Evolutionary conservation across 139 green algal species (phyloP), one percentile per base, ranked within the genome.

Genomic region (Nannochloris sp.): DNA sequence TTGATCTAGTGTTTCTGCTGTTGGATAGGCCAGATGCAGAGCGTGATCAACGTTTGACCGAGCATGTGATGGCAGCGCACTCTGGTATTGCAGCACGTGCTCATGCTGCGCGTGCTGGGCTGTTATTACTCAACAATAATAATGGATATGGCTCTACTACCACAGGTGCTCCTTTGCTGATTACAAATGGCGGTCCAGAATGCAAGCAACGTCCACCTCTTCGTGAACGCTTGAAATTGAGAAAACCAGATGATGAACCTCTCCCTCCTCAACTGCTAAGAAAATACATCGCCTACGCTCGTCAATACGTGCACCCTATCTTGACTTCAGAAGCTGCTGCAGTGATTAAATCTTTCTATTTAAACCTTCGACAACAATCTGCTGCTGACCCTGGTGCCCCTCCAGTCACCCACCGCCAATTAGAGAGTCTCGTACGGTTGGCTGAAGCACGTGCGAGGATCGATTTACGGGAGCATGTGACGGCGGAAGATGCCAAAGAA

Each of bases 1-100:
- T 99, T 68, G 94, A 98, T 78, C 80, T 98, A 10, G 81, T 92
- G 48, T 97, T 98, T 74, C 65, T 96, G 19, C 69, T 99, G 54
- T 57, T 91, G 63, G 92, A 98, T 77, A 71, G 75, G 1, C 87
- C 89, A 0, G 86, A 98, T 39, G 78, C 82, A 7, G 67, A 70
- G 37, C 60, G 76, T 31, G 92, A 98, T 76, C 46, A 81, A 30
- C 73, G 68, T 2, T 72, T 98, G 34, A 88, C 85, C 6, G 86
- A 91, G 55, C 91, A 98, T 67, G 79, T 98, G 47, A 81, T 98
- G 75, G 79, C 86, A 10, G 47, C 92, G 64, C 86, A 94, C 73
- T 88, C 72, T 33, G 88, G 82, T 84, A 55, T 4, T 30, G 6
- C 24, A 6, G 61, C 39, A 23, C 56, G 77, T 3, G 74, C 77